Evolutionary conservation across 441 rosid genomes (phyloP).

Genomic region (Populus trichocarpa): DNA sequence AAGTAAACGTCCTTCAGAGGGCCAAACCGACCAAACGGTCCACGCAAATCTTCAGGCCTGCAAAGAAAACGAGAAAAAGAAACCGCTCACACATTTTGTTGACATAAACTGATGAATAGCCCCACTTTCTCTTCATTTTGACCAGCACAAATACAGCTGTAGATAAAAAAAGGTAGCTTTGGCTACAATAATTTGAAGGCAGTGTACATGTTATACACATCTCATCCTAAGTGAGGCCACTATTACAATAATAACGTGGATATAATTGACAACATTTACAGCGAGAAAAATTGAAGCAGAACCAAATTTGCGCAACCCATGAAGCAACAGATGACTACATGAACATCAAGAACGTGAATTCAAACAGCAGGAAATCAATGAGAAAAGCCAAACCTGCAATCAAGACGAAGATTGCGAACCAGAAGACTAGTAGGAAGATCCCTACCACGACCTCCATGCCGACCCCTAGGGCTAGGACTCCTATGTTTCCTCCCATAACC

Average conservation of each 20-base stretch:
- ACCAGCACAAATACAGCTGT: not conserved
- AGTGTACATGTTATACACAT: not conserved
- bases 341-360: not conserved
- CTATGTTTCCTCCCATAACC: slow-evolving; percentile 49
- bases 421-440: slow-evolving; percentile 86
- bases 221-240: not conserved
- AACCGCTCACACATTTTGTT: not conserved
- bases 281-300: not conserved
- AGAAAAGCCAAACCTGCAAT: slow-evolving; percentile 56
- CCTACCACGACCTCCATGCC: slow-evolving; percentile 43
- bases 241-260: not conserved
- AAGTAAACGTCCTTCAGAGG: slow-evolving; percentile 82
- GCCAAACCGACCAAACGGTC: slow-evolving; percentile 85
- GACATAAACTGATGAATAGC: no score
- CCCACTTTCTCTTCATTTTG: not conserved
- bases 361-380: not conserved
- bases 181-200: not conserved
- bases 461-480: slow-evolving; percentile 71
- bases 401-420: slow-evolving; percentile 81
- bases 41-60: slow-evolving; percentile 84
- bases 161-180: not conserved
- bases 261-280: not conserved
- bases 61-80: not conserved
- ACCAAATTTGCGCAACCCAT: not conserved
- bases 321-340: not conserved